Evolutionary conservation across 768 basidiomycete species (phyloP).

Genomic region (Lactarius psammicola): DNA sequence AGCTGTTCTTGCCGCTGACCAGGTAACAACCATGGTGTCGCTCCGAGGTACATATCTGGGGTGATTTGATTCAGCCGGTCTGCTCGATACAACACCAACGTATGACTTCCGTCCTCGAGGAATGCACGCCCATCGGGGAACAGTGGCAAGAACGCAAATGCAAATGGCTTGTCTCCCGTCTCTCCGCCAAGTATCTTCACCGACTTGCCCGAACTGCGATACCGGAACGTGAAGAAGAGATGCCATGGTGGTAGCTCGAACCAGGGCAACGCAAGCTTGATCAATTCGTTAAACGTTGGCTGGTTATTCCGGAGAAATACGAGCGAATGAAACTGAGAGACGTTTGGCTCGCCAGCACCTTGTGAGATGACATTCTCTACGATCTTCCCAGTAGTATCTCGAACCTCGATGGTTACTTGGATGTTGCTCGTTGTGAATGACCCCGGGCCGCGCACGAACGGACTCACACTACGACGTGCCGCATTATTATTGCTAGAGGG

Average conservation of each 20-base stretch:
- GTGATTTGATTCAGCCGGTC: slow-evolving; percentile 64
- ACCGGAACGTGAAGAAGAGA: slow-evolving; percentile 91
- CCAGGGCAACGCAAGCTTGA: slow-evolving; percentile 79
- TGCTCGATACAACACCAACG: slow-evolving; percentile 77
- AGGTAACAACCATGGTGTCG: slow-evolving; percentile 56
- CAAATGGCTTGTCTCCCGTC: slow-evolving; percentile 71
- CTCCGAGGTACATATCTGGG: slow-evolving; percentile 69
- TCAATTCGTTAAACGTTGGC: slow-evolving; percentile 90
- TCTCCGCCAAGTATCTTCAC: slow-evolving; percentile 41
- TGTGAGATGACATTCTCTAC: slow-evolving; percentile 74
- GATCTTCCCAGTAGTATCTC: slow-evolving; percentile 62
- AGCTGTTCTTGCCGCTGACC: slow-evolving; percentile 63
- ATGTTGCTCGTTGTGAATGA: slow-evolving; percentile 63
- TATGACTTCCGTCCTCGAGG: slow-evolving; percentile 87
- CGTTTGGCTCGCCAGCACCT: slow-evolving; percentile 80
- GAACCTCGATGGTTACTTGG: slow-evolving; percentile 89
- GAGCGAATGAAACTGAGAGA: slow-evolving; percentile 84
- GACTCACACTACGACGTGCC: slow-evolving; percentile 56
- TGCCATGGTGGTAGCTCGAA: slow-evolving; percentile 77
- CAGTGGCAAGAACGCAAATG: slow-evolving; percentile 89
- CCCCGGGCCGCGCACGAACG: slow-evolving; percentile 57
- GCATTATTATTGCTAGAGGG: slow-evolving; percentile 48
- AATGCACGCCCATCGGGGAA: slow-evolving; percentile 75
- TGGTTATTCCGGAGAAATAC: slow-evolving; percentile 85
- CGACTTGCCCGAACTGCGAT: slow-evolving; percentile 56